Evolutionary conservation across 164 flowering plant species (phyloP).

Genomic region (Santalum album): DNA sequence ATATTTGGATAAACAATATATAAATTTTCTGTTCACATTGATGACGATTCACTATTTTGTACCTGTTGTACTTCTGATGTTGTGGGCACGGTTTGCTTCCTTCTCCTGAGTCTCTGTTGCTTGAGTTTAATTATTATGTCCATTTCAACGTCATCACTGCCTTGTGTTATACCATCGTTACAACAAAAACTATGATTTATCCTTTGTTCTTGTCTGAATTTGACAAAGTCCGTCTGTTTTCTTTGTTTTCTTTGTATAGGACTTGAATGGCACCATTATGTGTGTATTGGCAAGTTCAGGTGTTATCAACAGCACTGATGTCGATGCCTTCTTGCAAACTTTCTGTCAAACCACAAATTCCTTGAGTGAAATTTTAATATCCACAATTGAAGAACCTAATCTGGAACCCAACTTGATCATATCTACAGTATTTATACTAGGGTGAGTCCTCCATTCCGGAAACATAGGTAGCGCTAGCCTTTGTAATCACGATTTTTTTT

Average conservation of each 20-base stretch:
- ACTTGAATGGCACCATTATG: conserved; percentile 40
- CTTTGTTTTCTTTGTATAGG: conserved; percentile 27
- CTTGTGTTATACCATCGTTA: not conserved
- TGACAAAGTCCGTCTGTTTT: no score
- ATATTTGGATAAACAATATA: not conserved
- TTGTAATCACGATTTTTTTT: not conserved
- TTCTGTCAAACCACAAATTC: conserved; percentile 54
- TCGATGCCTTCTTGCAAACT: conserved; percentile 28
- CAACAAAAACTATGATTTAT: not conserved
- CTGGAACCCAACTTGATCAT: conserved; percentile 54
- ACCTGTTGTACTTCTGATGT: not conserved
- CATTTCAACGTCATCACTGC: no score
- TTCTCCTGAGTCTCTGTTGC: not conserved
- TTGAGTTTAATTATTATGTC: no score
- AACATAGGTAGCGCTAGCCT: not conserved
- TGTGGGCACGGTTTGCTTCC: not conserved
- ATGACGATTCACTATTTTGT: not conserved
- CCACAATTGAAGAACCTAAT: conserved; percentile 48
- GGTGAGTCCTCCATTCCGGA: conserved; percentile 35
- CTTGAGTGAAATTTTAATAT: conserved; percentile 40
- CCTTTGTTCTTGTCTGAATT: not conserved
- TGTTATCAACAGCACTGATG: conserved; percentile 27
- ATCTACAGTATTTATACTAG: conserved; percentile 50
- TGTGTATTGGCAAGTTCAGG: conserved; percentile 55
- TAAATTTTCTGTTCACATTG: not conserved